These are phyloP conservation scores for Neofusicoccum sp. DNA, from an alignment of 2,329 filamentous ascomycete genomes.

Conservation along the genomic window DNA sequence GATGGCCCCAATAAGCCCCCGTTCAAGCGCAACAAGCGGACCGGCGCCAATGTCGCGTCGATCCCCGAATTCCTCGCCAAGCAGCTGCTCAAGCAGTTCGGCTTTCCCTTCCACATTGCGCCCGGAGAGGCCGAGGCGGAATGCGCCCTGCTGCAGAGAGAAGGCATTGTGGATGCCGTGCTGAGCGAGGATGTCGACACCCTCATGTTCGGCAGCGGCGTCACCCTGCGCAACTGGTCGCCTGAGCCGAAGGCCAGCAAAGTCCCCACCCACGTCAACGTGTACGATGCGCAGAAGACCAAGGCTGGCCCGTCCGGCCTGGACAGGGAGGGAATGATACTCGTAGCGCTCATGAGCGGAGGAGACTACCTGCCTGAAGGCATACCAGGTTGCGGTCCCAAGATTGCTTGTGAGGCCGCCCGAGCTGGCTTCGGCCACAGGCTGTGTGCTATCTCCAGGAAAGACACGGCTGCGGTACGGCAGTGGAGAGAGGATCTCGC, in stretches of 20 bases:
- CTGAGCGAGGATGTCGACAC: conserved; percentile 96
- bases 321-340: conserved; percentile 83
- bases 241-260: conserved; percentile 65
- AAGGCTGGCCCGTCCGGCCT: conserved; percentile 59
- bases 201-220: conserved; percentile 89
- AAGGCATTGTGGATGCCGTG: conserved; percentile 79
- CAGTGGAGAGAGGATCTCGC: conserved; percentile 71
- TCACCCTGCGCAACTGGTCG: conserved; percentile 79
- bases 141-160: conserved; percentile 79
- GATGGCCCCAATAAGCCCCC: conserved; percentile 81
- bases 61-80: conserved; percentile 76
- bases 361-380: conserved; percentile 92
- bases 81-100: conserved; percentile 78
- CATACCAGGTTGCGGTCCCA: conserved; percentile 81
- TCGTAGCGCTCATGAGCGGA: conserved; percentile 91
- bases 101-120: conserved; percentile 78
- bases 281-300: conserved; percentile 67
- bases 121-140: conserved; percentile 96
- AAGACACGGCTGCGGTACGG: conserved; percentile 58
- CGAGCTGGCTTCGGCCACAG: conserved; percentile 80
- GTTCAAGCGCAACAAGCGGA: conserved; percentile 82
- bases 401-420: conserved; percentile 85
- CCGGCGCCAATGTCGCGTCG: conserved; percentile 61
- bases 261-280: conserved; percentile 77
- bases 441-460: conserved; percentile 63